Conservation (phyloP, 352 stramenopile genomes). For the Pythium sp. region DNA sequence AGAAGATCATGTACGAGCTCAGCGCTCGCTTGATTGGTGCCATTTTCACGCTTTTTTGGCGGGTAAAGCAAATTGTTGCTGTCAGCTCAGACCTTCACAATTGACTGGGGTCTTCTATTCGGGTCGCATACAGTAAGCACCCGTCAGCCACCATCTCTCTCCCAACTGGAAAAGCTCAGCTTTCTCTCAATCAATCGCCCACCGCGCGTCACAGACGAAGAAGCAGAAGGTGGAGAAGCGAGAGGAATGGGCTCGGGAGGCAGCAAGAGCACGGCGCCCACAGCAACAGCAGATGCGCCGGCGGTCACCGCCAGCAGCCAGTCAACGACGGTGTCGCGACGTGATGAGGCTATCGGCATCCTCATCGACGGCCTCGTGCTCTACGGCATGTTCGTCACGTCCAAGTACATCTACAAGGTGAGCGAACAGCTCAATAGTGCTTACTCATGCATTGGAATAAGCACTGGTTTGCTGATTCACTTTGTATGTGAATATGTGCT, state of each 20-base stretch:
- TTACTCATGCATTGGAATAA: not conserved
- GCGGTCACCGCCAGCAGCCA: slow-evolving; percentile 24
- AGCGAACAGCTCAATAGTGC: not conserved
- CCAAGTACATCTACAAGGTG: slow-evolving; percentile 85
- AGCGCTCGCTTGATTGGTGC: slow-evolving; percentile 78
- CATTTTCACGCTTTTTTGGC: slow-evolving; percentile 27
- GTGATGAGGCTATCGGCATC: slow-evolving; percentile 67
- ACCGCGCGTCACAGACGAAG: slow-evolving; percentile 1
- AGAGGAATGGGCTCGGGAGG: slow-evolving; percentile 44
- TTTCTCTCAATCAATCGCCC: not conserved
- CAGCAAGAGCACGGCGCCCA: slow-evolving; percentile 49
- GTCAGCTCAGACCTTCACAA: not conserved
- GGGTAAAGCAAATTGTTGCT: slow-evolving; percentile 6
- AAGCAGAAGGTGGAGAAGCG: not conserved
- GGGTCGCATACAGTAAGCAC: not conserved
- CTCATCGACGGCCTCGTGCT: slow-evolving; percentile 78
- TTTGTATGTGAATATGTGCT: not conserved
- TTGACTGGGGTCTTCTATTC: slow-evolving; percentile 6
- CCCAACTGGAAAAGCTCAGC: not conserved
- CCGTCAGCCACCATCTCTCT: not conserved
- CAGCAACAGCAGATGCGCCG: slow-evolving; percentile 2
- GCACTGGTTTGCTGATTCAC: not conserved
- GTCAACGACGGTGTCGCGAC: slow-evolving; percentile 22
- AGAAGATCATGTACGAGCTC: slow-evolving; percentile 86
- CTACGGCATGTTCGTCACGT: slow-evolving; percentile 78